Conservation (phyloP, 192 early-diverging fungal genomes). For the Coemansia sp. region DNA sequence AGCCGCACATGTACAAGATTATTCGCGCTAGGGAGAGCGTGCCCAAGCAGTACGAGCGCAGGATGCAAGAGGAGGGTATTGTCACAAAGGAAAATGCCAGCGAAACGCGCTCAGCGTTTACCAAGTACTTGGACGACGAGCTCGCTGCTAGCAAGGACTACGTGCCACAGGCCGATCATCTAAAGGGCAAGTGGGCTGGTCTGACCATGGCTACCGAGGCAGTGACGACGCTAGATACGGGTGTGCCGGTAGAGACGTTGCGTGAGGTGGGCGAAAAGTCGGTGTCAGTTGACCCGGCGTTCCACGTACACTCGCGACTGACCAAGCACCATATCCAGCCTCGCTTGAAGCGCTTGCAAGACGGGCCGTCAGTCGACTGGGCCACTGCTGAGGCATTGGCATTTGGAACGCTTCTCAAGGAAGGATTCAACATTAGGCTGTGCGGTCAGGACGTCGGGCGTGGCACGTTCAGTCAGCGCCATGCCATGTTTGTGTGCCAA, state of each 20-base stretch:
- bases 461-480: conserved; percentile 96
- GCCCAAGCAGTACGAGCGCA: conserved; percentile 82
- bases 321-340: conserved; percentile 89
- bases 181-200: conserved; percentile 79
- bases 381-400: conserved; percentile 92
- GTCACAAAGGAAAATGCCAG: conserved; percentile 31
- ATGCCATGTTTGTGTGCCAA: conserved; percentile 94
- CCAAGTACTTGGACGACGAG: conserved; percentile 40
- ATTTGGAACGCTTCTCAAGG: conserved; percentile 80
- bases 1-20: conserved; percentile 94
- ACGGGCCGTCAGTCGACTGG: conserved; percentile 84
- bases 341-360: conserved; percentile 67
- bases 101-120: conserved; percentile 22
- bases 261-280: conserved; percentile 74
- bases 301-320: conserved; percentile 81
- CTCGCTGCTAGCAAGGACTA: conserved; percentile 41
- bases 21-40: conserved; percentile 84
- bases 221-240: conserved; percentile 51
- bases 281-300: conserved; percentile 64
- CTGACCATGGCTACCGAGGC: conserved; percentile 65
- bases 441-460: conserved; percentile 98
- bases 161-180: conserved; percentile 36
- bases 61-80: conserved; percentile 54
- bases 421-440: conserved; percentile 88
- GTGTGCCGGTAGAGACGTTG: conserved; percentile 64